Base-by-base conservation (phyloP, 495 filamentous ascomycete species). In the Mytilinidion resinicola region DNA sequence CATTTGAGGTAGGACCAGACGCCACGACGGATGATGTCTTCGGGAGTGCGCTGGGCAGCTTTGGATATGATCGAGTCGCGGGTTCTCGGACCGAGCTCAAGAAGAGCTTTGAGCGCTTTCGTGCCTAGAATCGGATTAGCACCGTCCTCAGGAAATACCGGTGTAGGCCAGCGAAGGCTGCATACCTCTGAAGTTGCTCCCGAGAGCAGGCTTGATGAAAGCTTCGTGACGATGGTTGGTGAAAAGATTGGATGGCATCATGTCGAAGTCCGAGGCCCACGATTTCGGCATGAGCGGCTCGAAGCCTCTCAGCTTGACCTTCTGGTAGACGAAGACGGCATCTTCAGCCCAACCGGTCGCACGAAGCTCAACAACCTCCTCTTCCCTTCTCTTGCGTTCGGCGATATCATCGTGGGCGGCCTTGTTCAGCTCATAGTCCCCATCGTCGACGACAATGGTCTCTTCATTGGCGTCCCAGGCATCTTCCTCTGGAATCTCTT, bases 241-340 rank as follows among this genome's bases (percentile, higher is more conserved):
- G 66, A 88, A 89, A 1, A 89, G 64, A 9, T 70, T 69, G 5
- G 77, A 72, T 0, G 85, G 85, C 35, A 88, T 69, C 0, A 78
- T 85, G 0, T 64, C 62, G 62, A 86, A 89, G 60, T 89, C 86
- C 47, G 75, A 71, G 38, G 73, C 63, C 83, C 83, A 89, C 51
- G 71, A 64, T 4, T 51, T 46, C 1, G 80, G 80, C 21, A 88
- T 62, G 1, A 86, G 64, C 5, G 82, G 78, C 70, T 87, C 82
- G 33, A 76, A 78, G 4, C 84, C 82, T 25, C 85, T 79, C 66
- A 80, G 78, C 4, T 74, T 70, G 10, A 87, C 70, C 44, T 77
- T 77, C 39, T 78, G 70, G 66, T 78, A 83, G 11, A 88, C 72
- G 42, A 69, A 71, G 36, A 78, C 72, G 54, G 85, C 84, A 37